Evolutionary conservation across 1,284 basidiomycete species (phyloP), one percentile per base, ranked within the genome.

Genomic region (Melampsora americana): DNA sequence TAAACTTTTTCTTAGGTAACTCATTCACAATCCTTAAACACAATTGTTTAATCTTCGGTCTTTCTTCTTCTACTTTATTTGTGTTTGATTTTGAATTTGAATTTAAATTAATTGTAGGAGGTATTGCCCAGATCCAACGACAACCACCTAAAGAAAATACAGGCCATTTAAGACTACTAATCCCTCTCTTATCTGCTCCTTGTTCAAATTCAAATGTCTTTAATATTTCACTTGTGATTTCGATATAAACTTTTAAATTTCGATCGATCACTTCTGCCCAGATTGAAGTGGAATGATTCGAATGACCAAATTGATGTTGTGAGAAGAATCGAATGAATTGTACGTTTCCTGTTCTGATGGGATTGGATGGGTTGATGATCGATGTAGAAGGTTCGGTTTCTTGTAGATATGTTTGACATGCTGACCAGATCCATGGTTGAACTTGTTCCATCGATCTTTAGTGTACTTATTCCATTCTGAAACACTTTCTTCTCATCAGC

Each of bases 361-460:
- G 32, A n/a, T 44, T n/a, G 0, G 66, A 42, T 23, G 72, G 72
- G 5, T 66, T 32, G 0, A 61, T 9, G 56, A 48, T 56, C 5
- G 65, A n/a, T 3, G 65, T 26, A 5, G 65, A 67, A 20, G 46
- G 23, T 5, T 67, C 23, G n/a, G 65, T 46, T 20, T 42, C 39
- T 5, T 20, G 18, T 12, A 48, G 42, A 26, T 26, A 46, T 7
- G 42, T 42, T 61, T 64, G 18, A 66, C 14, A 20, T 59, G 35
- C 42, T 62, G 72, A 44, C 72, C 72, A n/a, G 28, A 75, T 75
- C 72, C 72, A 75, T 0, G 72, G 65, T 46, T 42, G 50, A n/a
- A 75, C 59, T 20, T 39, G 11, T 23, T 75, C 72, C 72, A 75
- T 75, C 20, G 28, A 59, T 23, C 42, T 42, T 42, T 42, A 42